Evolutionary conservation across 192 early-diverging fungal genomes (phyloP), one percentile per base, ranked within the genome.

Genomic region (Backusella australiensis): DNA sequence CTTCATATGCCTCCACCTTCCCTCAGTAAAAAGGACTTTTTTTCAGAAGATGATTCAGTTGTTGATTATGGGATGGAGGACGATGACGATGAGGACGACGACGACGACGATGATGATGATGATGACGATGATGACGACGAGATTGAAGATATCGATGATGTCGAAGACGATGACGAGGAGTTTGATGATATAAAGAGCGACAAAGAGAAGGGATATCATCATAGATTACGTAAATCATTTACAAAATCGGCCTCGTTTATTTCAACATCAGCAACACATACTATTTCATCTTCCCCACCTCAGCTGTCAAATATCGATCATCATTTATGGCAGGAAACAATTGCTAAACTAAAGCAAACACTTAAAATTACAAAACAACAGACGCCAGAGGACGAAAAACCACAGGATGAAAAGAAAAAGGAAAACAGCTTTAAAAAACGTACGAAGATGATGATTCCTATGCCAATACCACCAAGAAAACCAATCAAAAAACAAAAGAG

Each of bases 1-100:
- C 39, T 80, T 32, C 78, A 80, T 76, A 75, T 72, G 39, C 78
- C 78, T 23, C 78, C 78, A 1, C 69, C 74, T 1, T 75, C 78
- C 6, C 69, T 80, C 1, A 80, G 78, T 56, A 75, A 75, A 34
- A 75, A 74, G 23, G 56, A 63, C n/a, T 63, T 63, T 7, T 63
- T 63, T 14, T 63, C 56, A 29, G 56, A 63, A 63, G 56, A 63
- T 26, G 49, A 32, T 21, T 32, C 49, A 59, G 56, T 63, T 29
- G 56, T 73, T 32, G 44, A 36, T 42, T 32, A 72, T 49, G 26
- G 70, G 52, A 32, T 41, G 26, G 26, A 72, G 29, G 42, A 49
- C 14, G 41, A 72, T 29, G 70, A 72, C 4, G 70, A 72, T 3
- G 42, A 72, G 26, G 69, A 71, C 29, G 69, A 44, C 3, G 69